Evolutionary conservation across 176 grass and related monocot genomes (phyloP).

Genomic region (Cenchrus fungigraminus): DNA sequence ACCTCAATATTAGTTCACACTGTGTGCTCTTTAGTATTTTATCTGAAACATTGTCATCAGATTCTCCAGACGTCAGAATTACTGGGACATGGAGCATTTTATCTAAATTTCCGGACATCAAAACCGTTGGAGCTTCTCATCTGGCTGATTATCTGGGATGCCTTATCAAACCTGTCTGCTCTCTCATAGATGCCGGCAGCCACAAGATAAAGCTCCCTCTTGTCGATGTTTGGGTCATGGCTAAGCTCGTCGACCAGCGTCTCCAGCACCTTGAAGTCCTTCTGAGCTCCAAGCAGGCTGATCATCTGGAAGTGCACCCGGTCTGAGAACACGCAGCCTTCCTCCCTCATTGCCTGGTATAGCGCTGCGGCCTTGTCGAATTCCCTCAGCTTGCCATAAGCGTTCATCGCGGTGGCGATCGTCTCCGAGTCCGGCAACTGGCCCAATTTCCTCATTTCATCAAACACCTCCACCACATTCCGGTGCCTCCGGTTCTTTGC

Average conservation of each 20-base stretch:
- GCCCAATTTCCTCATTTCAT: conserved; percentile 67
- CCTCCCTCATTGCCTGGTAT: conserved; percentile 66
- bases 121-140: conserved; percentile 52
- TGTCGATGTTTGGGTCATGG: conserved; percentile 73
- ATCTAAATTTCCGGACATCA: conserved; percentile 35
- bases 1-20: no score
- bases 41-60: neutral
- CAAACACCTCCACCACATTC: conserved; percentile 79
- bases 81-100: conserved; percentile 32
- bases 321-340: conserved; percentile 84
- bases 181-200: conserved; percentile 72
- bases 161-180: conserved; percentile 70
- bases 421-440: conserved; percentile 81
- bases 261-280: conserved; percentile 73
- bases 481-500: conserved; percentile 70
- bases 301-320: conserved; percentile 98
- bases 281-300: conserved; percentile 76
- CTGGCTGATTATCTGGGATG: conserved; percentile 64
- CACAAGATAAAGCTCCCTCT: conserved; percentile 84
- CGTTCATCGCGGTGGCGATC: conserved; percentile 83
- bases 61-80: neutral
- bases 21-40: neutral
- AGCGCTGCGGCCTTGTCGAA: conserved; percentile 64
- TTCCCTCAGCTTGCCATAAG: conserved; percentile 81
- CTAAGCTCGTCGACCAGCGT: conserved; percentile 59